These are phyloP conservation scores for Gossypium sturtianum DNA, from an alignment of 345 rosid species.

Conservation along the genomic window DNA sequence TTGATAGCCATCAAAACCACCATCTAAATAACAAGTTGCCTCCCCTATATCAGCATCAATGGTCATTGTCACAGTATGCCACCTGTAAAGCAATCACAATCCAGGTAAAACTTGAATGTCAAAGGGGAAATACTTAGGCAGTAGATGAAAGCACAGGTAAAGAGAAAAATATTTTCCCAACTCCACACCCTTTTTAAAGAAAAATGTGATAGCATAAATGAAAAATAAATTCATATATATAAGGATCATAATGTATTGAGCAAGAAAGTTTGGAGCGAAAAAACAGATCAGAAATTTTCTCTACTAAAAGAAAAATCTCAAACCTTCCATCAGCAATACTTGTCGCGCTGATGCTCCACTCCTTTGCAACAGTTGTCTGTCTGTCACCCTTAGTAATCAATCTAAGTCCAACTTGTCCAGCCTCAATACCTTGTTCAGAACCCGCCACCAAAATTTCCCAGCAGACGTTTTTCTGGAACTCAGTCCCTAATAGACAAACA, in stretches of 20 bases:
- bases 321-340: conserved; percentile 99
- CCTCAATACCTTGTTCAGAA: conserved; percentile 99
- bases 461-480: conserved; percentile 85
- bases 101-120: neutral
- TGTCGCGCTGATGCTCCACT: conserved; percentile 98
- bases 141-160: neutral
- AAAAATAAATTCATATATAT: neutral
- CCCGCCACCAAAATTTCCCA: conserved; percentile 99
- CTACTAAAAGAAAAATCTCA: conserved; percentile 9
- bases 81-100: conserved; percentile 42
- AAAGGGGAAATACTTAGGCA: neutral
- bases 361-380: conserved; percentile 83
- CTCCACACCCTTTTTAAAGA: neutral
- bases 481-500: conserved; percentile 94
- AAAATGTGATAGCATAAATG: neutral
- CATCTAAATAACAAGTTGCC: conserved; percentile 96
- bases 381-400: conserved; percentile 89
- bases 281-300: conserved; percentile 7
- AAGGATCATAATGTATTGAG: neutral
- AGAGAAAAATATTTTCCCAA: neutral
- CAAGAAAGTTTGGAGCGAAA: neutral
- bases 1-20: conserved; percentile 90
- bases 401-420: conserved; percentile 97
- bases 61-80: conserved; percentile 98
- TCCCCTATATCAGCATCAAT: conserved; percentile 91